phyloP scores from a whole-genome alignment of 2,329 filamentous ascomycete genomes.

The Raffaelea ambrosiae region DNA sequence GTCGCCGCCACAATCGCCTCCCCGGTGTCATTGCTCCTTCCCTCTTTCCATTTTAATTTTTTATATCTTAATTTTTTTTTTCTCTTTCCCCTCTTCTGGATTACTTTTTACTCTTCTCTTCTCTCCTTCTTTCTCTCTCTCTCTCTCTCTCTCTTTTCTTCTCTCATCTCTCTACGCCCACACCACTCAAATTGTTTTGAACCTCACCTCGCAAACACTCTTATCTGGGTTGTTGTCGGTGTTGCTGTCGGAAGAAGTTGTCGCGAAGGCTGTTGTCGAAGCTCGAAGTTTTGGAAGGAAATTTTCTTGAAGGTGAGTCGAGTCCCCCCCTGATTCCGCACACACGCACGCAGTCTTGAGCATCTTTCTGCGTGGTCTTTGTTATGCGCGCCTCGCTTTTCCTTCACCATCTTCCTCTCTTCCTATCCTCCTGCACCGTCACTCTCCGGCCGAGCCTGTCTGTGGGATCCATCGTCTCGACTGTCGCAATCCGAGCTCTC shows the following conservation, averaged over 20 bases:
- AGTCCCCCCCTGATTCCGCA: too few species aligned
- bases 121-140: constrained; percentile 9
- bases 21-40: constrained; percentile 7
- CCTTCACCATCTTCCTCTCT: too few species aligned
- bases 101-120: background rate
- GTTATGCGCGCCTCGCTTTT: too few species aligned
- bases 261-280: constrained; percentile 13
- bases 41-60: constrained; percentile 4
- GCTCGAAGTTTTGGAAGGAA: constrained; percentile 8
- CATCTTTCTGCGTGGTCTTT: too few species aligned
- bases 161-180: constrained; percentile 12
- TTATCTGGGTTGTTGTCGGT: constrained; percentile 15
- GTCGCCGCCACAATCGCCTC: constrained; percentile 8
- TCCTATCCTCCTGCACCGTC: too few species aligned
- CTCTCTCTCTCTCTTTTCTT: constrained; percentile 13
- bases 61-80: constrained; percentile 8
- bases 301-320: background rate
- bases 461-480: too few species aligned
- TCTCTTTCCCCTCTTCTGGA: constrained; percentile 13
- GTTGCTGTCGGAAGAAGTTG: constrained; percentile 16
- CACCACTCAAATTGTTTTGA: constrained; percentile 6
- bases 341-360: too few species aligned
- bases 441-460: too few species aligned
- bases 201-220: constrained; percentile 8
- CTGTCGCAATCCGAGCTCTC: too few species aligned